Evolutionary conservation across 2,329 filamentous ascomycete genomes (phyloP).

Genomic region (Colletotrichum sp.): DNA sequence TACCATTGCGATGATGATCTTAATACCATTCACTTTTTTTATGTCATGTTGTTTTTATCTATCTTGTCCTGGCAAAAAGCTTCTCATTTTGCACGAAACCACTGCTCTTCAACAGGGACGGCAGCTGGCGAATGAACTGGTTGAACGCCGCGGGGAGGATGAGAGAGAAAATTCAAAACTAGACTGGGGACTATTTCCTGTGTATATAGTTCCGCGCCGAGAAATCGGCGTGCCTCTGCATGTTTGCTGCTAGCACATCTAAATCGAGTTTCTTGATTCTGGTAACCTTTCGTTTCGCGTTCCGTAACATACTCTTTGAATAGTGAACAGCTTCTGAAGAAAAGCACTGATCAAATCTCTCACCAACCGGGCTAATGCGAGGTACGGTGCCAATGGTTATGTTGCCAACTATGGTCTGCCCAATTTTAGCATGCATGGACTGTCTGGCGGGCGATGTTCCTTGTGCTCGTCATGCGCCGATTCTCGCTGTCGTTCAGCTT

Average conservation of each 20-base stretch:
- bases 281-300: background rate
- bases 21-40: constrained; percentile 21
- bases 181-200: background rate
- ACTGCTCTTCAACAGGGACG: background rate
- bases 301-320: background rate
- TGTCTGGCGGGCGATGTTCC: background rate
- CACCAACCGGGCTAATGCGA: background rate
- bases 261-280: constrained; percentile 16
- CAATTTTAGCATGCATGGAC: background rate
- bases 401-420: background rate
- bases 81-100: background rate
- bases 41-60: background rate
- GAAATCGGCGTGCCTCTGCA: background rate
- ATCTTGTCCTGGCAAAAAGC: background rate
- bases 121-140: background rate
- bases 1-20: constrained; percentile 13
- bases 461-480: background rate
- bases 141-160: background rate
- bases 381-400: background rate
- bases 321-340: background rate
- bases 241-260: background rate
- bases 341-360: background rate
- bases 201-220: background rate
- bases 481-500: background rate
- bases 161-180: background rate